phyloP scores from a whole-genome alignment of 805 yeast genomes.

The Saccharomycopsis sp. region DNA sequence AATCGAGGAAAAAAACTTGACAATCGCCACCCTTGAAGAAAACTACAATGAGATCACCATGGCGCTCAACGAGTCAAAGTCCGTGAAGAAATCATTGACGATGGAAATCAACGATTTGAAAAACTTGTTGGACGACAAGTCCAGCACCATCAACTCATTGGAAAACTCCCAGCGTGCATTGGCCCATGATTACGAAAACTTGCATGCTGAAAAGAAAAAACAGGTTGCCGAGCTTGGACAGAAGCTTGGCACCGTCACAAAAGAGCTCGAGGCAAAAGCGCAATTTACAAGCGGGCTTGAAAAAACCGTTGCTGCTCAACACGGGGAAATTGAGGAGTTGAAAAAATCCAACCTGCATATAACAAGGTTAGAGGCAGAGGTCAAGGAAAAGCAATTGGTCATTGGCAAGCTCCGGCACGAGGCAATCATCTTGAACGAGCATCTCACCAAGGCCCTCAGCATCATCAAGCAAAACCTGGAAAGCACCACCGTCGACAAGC shows the following conservation, averaged over 20 bases:
- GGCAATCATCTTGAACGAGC: conserved; percentile 88
- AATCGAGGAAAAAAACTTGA: conserved; percentile 25
- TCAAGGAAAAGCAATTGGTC: conserved; percentile 61
- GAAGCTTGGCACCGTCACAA: background rate
- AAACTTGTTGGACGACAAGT: conserved; percentile 23
- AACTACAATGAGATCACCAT: conserved; percentile 30
- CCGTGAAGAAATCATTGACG: conserved; percentile 1
- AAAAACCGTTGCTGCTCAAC: background rate
- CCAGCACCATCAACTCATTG: conserved; percentile 19
- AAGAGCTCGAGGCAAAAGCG: background rate
- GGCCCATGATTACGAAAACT: no score
- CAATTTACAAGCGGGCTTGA: background rate
- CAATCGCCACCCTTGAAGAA: conserved; percentile 30
- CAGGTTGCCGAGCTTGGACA: conserved; percentile 5
- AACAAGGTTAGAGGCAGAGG: conserved; percentile 40
- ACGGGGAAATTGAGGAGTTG: background rate
- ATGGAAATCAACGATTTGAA: conserved; percentile 7
- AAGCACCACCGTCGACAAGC: conserved; percentile 76
- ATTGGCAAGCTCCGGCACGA: conserved; percentile 93
- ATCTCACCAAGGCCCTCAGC: conserved; percentile 84
- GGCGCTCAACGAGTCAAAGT: conserved; percentile 20
- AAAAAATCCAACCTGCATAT: conserved; percentile 11
- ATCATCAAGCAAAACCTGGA: conserved; percentile 71
- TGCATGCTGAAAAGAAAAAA: background rate
- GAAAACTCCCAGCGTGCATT: conserved; percentile 1